Conservation (phyloP, 345 rosid genomes). For the Leavenworthia alabamica region DNA sequence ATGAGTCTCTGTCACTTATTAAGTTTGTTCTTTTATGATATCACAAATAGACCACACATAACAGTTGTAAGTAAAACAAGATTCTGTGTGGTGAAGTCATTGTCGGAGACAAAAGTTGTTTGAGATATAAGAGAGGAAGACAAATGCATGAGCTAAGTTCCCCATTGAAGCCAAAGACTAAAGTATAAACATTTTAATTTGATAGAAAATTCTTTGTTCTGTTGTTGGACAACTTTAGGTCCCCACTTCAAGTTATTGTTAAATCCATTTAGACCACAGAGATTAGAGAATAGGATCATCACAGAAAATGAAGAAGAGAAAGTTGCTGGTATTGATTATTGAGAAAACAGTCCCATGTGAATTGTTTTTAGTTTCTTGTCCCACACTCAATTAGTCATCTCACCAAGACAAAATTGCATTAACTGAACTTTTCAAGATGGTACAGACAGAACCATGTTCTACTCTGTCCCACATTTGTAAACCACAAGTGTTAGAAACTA, state of each 20-base stretch:
- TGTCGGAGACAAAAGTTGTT: slow-evolving; percentile 3
- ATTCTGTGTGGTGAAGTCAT: neutral
- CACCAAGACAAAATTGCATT: neutral
- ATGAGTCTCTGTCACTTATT: neutral
- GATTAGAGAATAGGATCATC: neutral
- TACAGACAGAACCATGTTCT: slow-evolving; percentile 21
- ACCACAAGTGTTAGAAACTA: neutral
- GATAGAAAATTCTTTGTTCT: too few species aligned
- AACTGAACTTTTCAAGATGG: neutral
- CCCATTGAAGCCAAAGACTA: neutral
- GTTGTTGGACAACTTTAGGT: too few species aligned
- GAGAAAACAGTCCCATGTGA: slow-evolving; percentile 22
- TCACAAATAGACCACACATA: neutral
- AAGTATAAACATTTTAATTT: too few species aligned
- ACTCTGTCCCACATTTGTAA: neutral
- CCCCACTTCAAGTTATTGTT: too few species aligned
- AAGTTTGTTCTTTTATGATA: slow-evolving; percentile 5
- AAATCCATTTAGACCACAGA: neutral
- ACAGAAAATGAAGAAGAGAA: slow-evolving; percentile 17
- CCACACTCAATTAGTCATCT: too few species aligned
- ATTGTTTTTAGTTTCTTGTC: neutral
- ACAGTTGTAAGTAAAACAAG: neutral
- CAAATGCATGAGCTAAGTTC: slow-evolving; percentile 2
- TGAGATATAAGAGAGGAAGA: neutral
- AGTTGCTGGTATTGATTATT: neutral